These are phyloP conservation scores for Colletotrichum sp. DNA, from an alignment of 2,329 filamentous ascomycete genomes.

Conservation along the genomic window DNA sequence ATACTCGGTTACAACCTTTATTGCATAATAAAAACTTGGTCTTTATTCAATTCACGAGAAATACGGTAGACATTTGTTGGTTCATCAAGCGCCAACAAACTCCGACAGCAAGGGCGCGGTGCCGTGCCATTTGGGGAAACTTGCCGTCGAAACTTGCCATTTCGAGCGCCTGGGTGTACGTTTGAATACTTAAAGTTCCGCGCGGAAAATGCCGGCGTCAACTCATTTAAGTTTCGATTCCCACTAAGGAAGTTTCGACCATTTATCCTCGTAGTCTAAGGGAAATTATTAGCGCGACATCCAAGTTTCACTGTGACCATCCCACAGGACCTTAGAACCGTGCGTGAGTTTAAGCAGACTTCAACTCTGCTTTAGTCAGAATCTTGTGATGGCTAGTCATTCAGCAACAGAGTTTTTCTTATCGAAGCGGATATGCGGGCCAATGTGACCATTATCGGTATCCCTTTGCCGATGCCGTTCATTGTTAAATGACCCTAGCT, in stretches of 20 bases:
- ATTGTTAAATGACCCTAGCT: background rate
- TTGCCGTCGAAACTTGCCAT: too few species aligned
- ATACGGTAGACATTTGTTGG: background rate
- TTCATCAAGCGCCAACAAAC: background rate
- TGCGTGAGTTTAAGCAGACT: background rate
- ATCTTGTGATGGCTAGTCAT: background rate
- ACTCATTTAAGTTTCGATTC: background rate
- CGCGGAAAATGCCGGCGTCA: background rate
- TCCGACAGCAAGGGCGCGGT: background rate
- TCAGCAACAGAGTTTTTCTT: background rate
- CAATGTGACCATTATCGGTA: background rate
- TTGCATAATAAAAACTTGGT: background rate
- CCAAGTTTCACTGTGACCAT: background rate
- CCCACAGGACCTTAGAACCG: background rate
- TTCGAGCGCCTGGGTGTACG: background rate
- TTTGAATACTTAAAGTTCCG: background rate
- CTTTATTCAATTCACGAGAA: background rate
- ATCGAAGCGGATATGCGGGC: background rate
- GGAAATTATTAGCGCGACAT: background rate
- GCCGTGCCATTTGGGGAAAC: too few species aligned
- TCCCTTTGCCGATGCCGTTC: background rate
- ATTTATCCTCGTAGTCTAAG: background rate
- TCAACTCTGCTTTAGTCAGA: background rate
- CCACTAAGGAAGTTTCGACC: background rate
- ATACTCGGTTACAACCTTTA: background rate